Conservation (phyloP, 306 rosid genomes). For the Quercus suber region DNA sequence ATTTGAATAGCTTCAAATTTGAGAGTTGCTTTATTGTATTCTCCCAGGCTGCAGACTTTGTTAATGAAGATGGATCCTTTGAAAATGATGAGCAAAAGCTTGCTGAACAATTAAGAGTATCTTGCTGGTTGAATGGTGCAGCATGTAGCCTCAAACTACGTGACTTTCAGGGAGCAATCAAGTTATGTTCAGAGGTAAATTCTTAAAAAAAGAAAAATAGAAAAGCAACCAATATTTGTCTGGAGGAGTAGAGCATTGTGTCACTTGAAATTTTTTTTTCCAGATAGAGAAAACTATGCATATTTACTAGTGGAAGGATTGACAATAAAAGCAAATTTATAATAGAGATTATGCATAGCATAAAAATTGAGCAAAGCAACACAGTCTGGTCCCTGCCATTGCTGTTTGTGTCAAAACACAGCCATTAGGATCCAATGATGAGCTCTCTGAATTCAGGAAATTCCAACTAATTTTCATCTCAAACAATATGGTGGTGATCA, state of each 20-base stretch:
- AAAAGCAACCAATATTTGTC: background rate
- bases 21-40: conserved; percentile 9
- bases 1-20: conserved; percentile 7
- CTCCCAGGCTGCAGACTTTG: conserved; percentile 58
- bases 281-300: background rate
- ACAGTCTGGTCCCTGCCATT: background rate
- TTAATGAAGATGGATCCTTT: conserved; percentile 48
- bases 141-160: conserved; percentile 68
- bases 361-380: background rate
- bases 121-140: conserved; percentile 74
- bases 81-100: conserved; percentile 48
- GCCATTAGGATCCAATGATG: background rate
- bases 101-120: conserved; percentile 43
- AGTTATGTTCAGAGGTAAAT: conserved; percentile 60
- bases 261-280: background rate
- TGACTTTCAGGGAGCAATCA: conserved; percentile 55
- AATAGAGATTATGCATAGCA: background rate
- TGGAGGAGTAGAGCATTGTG: conserved; percentile 4
- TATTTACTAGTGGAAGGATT: background rate
- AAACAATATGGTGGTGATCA: background rate
- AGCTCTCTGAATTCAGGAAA: background rate
- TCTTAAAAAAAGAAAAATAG: background rate
- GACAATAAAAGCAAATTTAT: background rate
- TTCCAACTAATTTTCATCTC: background rate
- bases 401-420: background rate